Percentiles rank a stretch among this genome's conserved stretches.
Conservation (phyloP, 2,329 filamentous ascomycete genomes). For the Plectosphaerella sp. region DNA sequence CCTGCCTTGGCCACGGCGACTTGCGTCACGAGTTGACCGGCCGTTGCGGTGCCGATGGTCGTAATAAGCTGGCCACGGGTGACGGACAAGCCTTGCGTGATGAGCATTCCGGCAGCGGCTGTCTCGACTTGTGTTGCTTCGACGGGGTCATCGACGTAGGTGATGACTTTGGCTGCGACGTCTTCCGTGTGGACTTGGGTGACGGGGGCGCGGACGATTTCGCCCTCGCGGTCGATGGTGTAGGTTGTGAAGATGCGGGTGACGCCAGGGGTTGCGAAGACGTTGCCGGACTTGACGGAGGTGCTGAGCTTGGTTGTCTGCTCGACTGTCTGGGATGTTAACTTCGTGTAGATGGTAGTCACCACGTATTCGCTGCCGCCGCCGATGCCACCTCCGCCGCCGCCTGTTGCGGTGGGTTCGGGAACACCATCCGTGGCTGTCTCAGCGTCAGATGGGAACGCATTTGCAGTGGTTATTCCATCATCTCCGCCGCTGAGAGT, state of each 20-base stretch:
- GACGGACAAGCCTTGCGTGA: too few relatives aligned
- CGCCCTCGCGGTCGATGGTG: constrained; percentile 8
- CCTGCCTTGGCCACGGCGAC: too few relatives aligned
- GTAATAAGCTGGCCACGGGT: too few relatives aligned
- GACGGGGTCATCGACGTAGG: constrained; percentile 5
- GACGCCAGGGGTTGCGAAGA: constrained; percentile 11
- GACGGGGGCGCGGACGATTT: constrained; percentile 7
- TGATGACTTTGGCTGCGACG: constrained; percentile 12
- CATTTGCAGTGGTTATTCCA: too few relatives aligned
- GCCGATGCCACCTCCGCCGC: too few relatives aligned
- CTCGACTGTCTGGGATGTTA: constrained; percentile 1
- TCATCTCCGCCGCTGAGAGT: too few relatives aligned
- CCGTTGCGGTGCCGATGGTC: too few relatives aligned
- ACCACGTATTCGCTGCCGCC: background rate
- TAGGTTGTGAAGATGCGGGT: constrained; percentile 14
- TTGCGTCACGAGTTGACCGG: too few relatives aligned
- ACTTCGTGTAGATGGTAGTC: background rate
- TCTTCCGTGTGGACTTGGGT: constrained; percentile 16
- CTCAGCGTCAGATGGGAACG: too few relatives aligned
- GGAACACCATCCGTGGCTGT: too few relatives aligned
- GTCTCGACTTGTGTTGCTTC: constrained; percentile 12
- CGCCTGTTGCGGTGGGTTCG: too few relatives aligned
- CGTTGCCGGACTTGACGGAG: background rate
- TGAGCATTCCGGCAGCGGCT: too few relatives aligned
- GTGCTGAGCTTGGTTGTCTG: background rate